Evolutionary conservation across 2,329 filamentous ascomycete species (phyloP), one percentile per base, ranked within the genome.

Genomic region (Trichoderma sp.): DNA sequence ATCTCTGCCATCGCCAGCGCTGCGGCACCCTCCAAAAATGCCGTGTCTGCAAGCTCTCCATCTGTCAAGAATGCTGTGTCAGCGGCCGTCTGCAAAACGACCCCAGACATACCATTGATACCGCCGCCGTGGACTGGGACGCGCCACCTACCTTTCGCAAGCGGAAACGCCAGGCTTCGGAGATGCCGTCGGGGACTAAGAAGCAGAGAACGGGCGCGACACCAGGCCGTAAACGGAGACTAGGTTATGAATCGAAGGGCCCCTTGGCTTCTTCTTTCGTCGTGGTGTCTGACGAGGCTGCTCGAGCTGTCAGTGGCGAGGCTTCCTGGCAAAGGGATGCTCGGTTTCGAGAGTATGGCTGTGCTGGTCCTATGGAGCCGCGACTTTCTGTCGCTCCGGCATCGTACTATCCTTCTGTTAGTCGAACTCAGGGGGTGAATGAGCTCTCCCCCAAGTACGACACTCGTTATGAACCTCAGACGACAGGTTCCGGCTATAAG

Each of bases 1-100:
- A 79, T 61, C 67, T 76, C 58, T 79, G 77, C 63, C 71, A 74
- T 39, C 72, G 34, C 6, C 73, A 76, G 28, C 71, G 77, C 15
- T 74, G 76, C 18, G 76, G 75, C 30, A 74, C 75, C 1, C 73
- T 79, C 1, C 75, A 76, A 39, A 76, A 75, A 51, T 79, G 77
- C 53, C 26, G 69, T 14, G 56, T 72, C 21, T 78, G 77, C 73
- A 74, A 74, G 34, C 64, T 78, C 11, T 75, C 74, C 12, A 73
- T 78, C n/a, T 79, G 77, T 66, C 61, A 30, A 6, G 62, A 60
- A 1, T 79, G 77, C 70, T 74, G 76, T 51, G 36, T 70, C 4
- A 21, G 36, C 6, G 74, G 66, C 36, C 70, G 71, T 26, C 63
- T 78, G 12, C 28, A 58, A n/a, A 70, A 21, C 9, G 74, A 77